A percentile compares a stretch with the other conserved stretches of the same genome.
phyloP scores from a whole-genome alignment of 345 rosid genomes.

The Ceriops tagal region DNA sequence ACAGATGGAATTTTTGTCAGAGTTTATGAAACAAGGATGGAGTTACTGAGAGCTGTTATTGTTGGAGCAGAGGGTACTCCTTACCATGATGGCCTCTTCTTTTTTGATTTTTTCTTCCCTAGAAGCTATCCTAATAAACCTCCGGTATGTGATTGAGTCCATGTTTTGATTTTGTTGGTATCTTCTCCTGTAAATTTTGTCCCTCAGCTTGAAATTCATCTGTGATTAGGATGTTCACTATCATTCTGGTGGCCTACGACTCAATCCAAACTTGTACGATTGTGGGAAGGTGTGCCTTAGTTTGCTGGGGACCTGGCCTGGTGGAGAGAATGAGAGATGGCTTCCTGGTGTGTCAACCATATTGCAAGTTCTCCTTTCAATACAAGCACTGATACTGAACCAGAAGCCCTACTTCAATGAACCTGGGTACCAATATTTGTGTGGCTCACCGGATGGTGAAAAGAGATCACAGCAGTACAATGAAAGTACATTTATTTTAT shows the following conservation, averaged over 20 bases:
- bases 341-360: conserved; percentile 67
- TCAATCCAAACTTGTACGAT: conserved; percentile 75
- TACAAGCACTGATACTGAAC: conserved; percentile 87
- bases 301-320: conserved; percentile 92
- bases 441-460: conserved; percentile 55
- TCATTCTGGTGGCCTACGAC: conserved; percentile 77
- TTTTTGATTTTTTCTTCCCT: conserved; percentile 87
- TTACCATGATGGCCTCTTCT: conserved; percentile 90
- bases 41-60: conserved; percentile 86
- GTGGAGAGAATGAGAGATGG: conserved; percentile 76
- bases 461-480: conserved; percentile 46
- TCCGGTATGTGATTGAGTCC: conserved; percentile 49
- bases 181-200: conserved; percentile 3
- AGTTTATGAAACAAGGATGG: conserved; percentile 90
- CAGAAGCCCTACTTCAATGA: conserved; percentile 82
- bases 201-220: conserved; percentile 16
- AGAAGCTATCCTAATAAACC: conserved; percentile 63
- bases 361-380: conserved; percentile 90
- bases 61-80: conserved; percentile 95
- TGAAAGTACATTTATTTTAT: conserved; percentile 56
- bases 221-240: conserved; percentile 59
- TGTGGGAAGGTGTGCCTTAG: conserved; percentile 89
- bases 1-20: conserved; percentile 84
- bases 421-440: conserved; percentile 55
- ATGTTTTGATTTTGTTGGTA: conserved; percentile 1